A percentile compares a stretch with the other conserved stretches of the same genome.
phyloP scores from a whole-genome alignment of 2,329 filamentous ascomycete species.

The Bipolaris cookei region DNA sequence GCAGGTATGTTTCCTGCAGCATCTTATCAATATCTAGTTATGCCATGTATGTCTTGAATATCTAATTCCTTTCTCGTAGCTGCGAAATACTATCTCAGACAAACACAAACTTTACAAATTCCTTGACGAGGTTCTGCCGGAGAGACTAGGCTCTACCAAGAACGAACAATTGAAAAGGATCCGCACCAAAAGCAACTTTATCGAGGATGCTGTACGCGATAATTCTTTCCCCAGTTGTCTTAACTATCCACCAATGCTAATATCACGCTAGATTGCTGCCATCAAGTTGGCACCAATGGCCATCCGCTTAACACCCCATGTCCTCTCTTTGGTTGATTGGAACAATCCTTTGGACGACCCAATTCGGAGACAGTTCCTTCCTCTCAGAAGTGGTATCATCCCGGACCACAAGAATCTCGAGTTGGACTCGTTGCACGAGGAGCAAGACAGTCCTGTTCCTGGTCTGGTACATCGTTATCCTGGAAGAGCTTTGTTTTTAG shows the following conservation, averaged over 20 bases:
- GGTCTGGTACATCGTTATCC: constrained; percentile 69
- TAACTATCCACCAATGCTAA: neutral
- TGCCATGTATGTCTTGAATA: neutral
- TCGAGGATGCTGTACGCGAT: constrained; percentile 55
- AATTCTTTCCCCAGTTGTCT: neutral
- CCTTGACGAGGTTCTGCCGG: constrained; percentile 58
- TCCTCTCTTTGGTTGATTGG: constrained; percentile 67
- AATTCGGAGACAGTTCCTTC: constrained; percentile 66
- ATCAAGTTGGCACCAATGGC: constrained; percentile 65
- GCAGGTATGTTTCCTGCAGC: constrained; percentile 55
- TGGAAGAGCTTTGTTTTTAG: constrained; percentile 67
- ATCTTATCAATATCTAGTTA: neutral
- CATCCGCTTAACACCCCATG: constrained; percentile 65
- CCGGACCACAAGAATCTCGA: constrained; percentile 62
- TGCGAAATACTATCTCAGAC: constrained; percentile 59
- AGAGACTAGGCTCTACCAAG: constrained; percentile 51
- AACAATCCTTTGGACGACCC: constrained; percentile 64
- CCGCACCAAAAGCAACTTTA: constrained; percentile 60
- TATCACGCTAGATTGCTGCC: constrained; percentile 49
- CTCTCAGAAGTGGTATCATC: constrained; percentile 60
- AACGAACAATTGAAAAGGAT: constrained; percentile 45
- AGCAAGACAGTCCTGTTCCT: constrained; percentile 61
- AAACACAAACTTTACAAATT: constrained; percentile 58
- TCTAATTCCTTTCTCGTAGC: constrained; percentile 39
- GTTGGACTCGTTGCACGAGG: constrained; percentile 66